A percentile compares a stretch with the other conserved stretches of the same genome.
These are phyloP conservation scores for Alternaria incomplexa DNA, from an alignment of 2,329 filamentous ascomycete species.

Conservation along the genomic window DNA sequence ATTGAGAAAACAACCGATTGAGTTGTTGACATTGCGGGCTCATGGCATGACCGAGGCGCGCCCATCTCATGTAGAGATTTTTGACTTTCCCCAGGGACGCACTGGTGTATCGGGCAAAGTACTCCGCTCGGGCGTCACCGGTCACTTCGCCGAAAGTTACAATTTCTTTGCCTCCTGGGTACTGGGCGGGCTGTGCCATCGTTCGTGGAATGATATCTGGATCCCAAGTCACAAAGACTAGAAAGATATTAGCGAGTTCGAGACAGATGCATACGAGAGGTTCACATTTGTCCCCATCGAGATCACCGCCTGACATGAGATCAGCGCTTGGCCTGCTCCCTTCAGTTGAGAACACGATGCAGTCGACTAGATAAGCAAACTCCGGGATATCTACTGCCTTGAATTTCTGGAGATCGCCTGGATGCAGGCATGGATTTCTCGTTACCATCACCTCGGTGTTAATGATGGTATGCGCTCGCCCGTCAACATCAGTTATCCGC, in stretches of 20 bases:
- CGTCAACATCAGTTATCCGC: conserved; percentile 47
- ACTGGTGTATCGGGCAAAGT: conserved; percentile 51
- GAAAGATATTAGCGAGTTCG: neutral
- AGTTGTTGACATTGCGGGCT: conserved; percentile 51
- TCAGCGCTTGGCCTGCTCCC: conserved; percentile 50
- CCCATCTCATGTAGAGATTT: conserved; percentile 54
- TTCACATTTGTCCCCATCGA: conserved; percentile 53
- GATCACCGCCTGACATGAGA: conserved; percentile 53
- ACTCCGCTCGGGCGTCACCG: conserved; percentile 48
- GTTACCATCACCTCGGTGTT: conserved; percentile 50
- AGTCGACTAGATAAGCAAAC: conserved; percentile 49
- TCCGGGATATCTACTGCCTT: conserved; percentile 46
- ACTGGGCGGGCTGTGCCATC: conserved; percentile 47
- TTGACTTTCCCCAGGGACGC: conserved; percentile 50
- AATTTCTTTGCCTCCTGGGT: conserved; percentile 50
- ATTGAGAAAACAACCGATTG: conserved; percentile 52
- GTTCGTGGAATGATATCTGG: conserved; percentile 47
- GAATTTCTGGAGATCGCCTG: conserved; percentile 54
- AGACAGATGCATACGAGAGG: neutral
- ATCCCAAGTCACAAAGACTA: conserved; percentile 54
- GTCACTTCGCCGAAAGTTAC: conserved; percentile 47
- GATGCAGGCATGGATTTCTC: conserved; percentile 53
- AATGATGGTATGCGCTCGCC: conserved; percentile 42
- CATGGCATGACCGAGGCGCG: conserved; percentile 45
- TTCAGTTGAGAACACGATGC: conserved; percentile 50